These are phyloP conservation scores for Dissophora ornata DNA, from an alignment of 192 early-diverging fungal species.

Conservation along the genomic window DNA sequence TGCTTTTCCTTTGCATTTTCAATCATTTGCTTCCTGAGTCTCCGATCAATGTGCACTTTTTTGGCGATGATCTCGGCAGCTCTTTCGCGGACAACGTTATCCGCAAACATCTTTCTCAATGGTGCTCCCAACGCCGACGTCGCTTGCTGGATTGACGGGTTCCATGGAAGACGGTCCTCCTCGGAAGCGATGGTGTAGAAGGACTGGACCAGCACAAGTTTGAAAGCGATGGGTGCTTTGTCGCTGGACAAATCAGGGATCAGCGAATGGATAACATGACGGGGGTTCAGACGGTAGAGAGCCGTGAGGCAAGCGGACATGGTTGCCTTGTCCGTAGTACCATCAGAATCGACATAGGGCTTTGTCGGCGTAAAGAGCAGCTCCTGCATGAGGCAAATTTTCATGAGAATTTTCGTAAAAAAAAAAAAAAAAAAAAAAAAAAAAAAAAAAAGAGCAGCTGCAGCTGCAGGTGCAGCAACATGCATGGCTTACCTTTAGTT, in stretches of 20 bases:
- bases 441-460: not conserved
- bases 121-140: constrained; percentile 70
- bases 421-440: not conserved
- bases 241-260: constrained; percentile 78
- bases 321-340: constrained; percentile 82
- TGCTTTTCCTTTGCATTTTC: constrained; percentile 76
- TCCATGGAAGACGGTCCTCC: constrained; percentile 74
- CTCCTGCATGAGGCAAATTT: constrained; percentile 58
- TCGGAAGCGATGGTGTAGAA: constrained; percentile 80
- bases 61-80: constrained; percentile 43
- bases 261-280: constrained; percentile 75
- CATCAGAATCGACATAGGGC: constrained; percentile 60
- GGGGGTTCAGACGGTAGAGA: constrained; percentile 83
- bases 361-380: constrained; percentile 72
- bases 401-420: too few relatives aligned
- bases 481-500: constrained; percentile 66
- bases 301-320: constrained; percentile 79
- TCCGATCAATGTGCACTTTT: constrained; percentile 36
- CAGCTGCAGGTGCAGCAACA: too few relatives aligned
- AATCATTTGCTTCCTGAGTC: constrained; percentile 62
- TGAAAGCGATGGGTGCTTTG: constrained; percentile 78
- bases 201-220: constrained; percentile 82
- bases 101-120: constrained; percentile 73
- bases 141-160: constrained; percentile 66
- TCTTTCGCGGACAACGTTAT: constrained; percentile 58